Percentiles rank a stretch among this genome's conserved stretches.
These are phyloP conservation scores for Neoascochyta sp. DNA, from an alignment of 2,329 filamentous ascomycete species.

Conservation along the genomic window DNA sequence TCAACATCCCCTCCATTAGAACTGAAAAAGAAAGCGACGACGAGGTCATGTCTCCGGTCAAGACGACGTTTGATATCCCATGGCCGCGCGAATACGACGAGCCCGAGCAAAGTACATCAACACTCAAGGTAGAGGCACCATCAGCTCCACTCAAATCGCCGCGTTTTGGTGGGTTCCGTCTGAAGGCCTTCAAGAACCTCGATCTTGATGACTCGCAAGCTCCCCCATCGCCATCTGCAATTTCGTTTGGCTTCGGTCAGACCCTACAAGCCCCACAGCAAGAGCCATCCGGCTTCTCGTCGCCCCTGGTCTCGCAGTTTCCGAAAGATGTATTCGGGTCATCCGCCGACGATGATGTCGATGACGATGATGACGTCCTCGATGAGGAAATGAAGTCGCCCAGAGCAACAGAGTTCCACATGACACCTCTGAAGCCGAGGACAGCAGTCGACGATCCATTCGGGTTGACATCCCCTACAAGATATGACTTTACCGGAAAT, in stretches of 20 bases:
- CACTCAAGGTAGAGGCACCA: too few relatives aligned
- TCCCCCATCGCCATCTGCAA: slow-evolving; percentile 18
- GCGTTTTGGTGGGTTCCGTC: too few relatives aligned
- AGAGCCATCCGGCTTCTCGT: slow-evolving; percentile 23
- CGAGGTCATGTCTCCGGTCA: slow-evolving; percentile 27
- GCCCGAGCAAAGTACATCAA: too few relatives aligned
- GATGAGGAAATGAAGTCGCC: slow-evolving; percentile 38
- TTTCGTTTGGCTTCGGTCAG: slow-evolving; percentile 13
- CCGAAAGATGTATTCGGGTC: slow-evolving; percentile 28
- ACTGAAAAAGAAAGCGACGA: slow-evolving; percentile 12
- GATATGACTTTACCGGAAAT: slow-evolving; percentile 39
- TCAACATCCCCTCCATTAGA: slow-evolving; percentile 22
- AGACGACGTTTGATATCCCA: slow-evolving; percentile 28
- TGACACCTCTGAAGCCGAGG: slow-evolving; percentile 35
- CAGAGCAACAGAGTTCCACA: slow-evolving; percentile 36
- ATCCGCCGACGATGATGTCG: slow-evolving; percentile 1
- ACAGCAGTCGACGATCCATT: slow-evolving; percentile 36
- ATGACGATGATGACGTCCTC: slow-evolving; percentile 25
- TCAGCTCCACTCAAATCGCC: too few relatives aligned
- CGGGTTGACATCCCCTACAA: slow-evolving; percentile 39
- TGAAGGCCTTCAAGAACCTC: too few relatives aligned
- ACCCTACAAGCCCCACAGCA: slow-evolving; percentile 2
- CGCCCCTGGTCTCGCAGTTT: slow-evolving; percentile 41
- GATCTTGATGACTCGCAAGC: slow-evolving; percentile 17
- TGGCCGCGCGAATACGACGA: slow-evolving; percentile 30